phyloP scores from a whole-genome alignment of 306 rosid genomes.

The Malus domestica region ASM211411v1 NC_041804.1:31161501-31162000 shows the following conservation, averaged over 20 bases:
- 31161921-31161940: background rate
- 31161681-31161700: conserved; percentile 98
- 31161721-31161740: conserved; percentile 75
- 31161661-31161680: conserved; percentile 96
- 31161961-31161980: background rate
- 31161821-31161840: too few species aligned
- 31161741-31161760: background rate
- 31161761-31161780: background rate
- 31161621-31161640: conserved; percentile 77
- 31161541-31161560: conserved; percentile 11
- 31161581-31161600: conserved; percentile 1
- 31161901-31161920: background rate
- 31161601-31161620: conserved; percentile 23
- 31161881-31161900: too few species aligned
- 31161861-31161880: too few species aligned
- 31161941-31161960: background rate
- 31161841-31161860: too few species aligned
- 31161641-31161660: conserved; percentile 99
- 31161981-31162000: background rate
- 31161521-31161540: conserved; percentile 96
- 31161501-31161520: conserved; percentile 73
- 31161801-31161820: too few species aligned
- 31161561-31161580: background rate
- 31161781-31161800: background rate
- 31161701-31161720: conserved; percentile 92